Percentiles rank a stretch among this genome's conserved stretches.
Evolutionary conservation across 75 land plant species (phyloP).

Genomic region (Pinus albicaulis): DNA sequence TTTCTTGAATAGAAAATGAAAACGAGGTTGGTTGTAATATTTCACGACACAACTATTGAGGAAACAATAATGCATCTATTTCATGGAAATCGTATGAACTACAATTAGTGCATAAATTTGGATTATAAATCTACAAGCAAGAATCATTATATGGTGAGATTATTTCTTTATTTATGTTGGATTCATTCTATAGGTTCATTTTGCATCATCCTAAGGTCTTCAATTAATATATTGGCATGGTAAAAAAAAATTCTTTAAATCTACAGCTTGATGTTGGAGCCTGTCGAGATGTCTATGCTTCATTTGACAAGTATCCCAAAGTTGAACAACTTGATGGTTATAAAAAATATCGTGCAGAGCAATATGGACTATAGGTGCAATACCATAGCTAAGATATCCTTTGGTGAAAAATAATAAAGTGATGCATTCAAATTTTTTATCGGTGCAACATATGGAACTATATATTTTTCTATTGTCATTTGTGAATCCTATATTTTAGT

Average conservation of each 20-base stretch:
- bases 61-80: conserved; percentile 71
- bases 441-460: not conserved
- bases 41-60: conserved; percentile 69
- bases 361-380: conserved; percentile 59
- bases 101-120: conserved; percentile 73
- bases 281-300: conserved; percentile 65
- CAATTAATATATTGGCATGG: conserved; percentile 3
- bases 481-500: not conserved
- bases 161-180: not conserved
- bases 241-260: conserved; percentile 34
- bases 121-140: conserved; percentile 69
- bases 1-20: no score
- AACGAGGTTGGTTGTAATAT: not conserved
- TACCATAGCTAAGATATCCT: no score
- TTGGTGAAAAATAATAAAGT: no score
- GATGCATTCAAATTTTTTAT: no score
- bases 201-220: not conserved
- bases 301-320: conserved; percentile 70
- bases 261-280: conserved; percentile 72
- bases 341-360: conserved; percentile 76
- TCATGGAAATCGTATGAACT: conserved; percentile 76
- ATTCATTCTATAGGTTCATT: not conserved
- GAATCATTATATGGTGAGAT: conserved; percentile 72
- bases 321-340: conserved; percentile 67
- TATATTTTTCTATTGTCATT: not conserved